Percentiles rank a stretch among this genome's conserved stretches.
phyloP scores from a whole-genome alignment of 768 basidiomycete species.

The Psilocybe tampanensis region DNA sequence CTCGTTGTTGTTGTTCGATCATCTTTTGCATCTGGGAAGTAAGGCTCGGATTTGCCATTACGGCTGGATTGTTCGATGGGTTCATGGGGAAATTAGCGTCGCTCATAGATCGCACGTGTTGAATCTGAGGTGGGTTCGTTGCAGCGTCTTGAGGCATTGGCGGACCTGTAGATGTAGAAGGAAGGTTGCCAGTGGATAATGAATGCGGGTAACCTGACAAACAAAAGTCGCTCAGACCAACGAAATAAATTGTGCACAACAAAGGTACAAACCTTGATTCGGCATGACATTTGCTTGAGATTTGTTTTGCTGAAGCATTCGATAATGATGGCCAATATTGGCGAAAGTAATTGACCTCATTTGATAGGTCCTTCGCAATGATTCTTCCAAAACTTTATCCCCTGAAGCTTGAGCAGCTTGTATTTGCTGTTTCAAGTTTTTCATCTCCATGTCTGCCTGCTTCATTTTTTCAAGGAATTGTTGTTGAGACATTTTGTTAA shows the following conservation, averaged over 20 bases:
- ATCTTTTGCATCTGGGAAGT: slow-evolving; percentile 51
- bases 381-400: background rate
- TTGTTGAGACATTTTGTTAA: background rate
- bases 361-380: no score
- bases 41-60: slow-evolving; percentile 7
- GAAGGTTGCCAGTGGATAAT: background rate
- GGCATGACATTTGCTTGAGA: background rate
- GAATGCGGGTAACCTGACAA: background rate
- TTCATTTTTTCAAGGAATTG: slow-evolving; percentile 2
- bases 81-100: slow-evolving; percentile 8
- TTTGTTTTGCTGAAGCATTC: background rate
- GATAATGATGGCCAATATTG: background rate
- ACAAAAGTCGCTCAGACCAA: background rate
- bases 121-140: slow-evolving; percentile 1
- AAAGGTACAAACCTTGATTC: background rate
- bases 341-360: background rate
- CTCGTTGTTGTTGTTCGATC: slow-evolving; percentile 34
- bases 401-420: background rate
- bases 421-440: background rate
- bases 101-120: slow-evolving; percentile 13
- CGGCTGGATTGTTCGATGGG: slow-evolving; percentile 1
- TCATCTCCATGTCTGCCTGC: background rate
- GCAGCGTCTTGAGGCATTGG: slow-evolving; percentile 5
- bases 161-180: slow-evolving; percentile 2
- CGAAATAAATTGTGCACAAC: background rate